Evolutionary conservation across 2,329 filamentous ascomycete genomes (phyloP).

Genomic region (Neonectria ditissima): DNA sequence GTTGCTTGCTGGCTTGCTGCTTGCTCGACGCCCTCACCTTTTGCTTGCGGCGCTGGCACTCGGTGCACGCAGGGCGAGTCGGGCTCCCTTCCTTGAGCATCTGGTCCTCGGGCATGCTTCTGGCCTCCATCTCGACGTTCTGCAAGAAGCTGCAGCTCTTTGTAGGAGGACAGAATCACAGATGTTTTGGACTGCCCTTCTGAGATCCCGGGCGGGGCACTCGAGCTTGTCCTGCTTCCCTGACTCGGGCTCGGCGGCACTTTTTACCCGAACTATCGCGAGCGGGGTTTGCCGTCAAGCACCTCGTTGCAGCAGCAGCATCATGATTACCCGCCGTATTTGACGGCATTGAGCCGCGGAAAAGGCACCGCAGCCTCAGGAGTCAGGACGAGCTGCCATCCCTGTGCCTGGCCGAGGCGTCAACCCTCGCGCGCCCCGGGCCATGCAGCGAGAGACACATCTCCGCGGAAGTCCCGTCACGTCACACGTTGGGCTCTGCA

Average conservation of each 20-base stretch:
- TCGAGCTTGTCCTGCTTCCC: not conserved
- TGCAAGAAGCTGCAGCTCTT: not conserved
- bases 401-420: not conserved
- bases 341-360: too few species aligned
- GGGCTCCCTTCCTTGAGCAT: constrained; percentile 31
- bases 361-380: too few species aligned
- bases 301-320: too few species aligned
- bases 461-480: too few species aligned
- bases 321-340: not conserved
- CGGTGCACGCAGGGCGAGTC: constrained; percentile 55
- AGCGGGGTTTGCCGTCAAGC: not conserved
- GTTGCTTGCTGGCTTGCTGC: too few species aligned
- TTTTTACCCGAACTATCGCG: constrained; percentile 1
- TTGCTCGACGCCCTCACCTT: constrained; percentile 46
- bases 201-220: constrained; percentile 1
- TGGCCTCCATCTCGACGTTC: not conserved
- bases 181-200: too few species aligned
- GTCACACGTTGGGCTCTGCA: too few species aligned
- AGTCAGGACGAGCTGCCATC: not conserved
- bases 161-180: not conserved
- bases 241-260: not conserved
- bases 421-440: too few species aligned
- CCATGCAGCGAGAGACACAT: too few species aligned
- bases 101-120: constrained; percentile 24
- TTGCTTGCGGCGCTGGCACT: constrained; percentile 56